Evolutionary conservation across 2,329 filamentous ascomycete genomes (phyloP).

Genomic region (Fusarium austroafricanum): DNA sequence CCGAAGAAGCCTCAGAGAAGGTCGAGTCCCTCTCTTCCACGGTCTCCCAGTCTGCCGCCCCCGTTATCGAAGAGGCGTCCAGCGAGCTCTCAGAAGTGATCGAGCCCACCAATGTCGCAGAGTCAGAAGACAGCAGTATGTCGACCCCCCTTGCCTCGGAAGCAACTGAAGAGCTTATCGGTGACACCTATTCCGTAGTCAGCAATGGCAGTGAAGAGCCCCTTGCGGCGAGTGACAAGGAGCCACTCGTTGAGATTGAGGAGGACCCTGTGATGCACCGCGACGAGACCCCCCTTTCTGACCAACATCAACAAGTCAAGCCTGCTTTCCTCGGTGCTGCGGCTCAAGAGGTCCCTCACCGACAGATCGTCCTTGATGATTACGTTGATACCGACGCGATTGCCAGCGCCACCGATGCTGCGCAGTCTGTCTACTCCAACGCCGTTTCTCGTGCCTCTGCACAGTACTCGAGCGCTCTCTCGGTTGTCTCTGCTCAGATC

Average conservation of each 20-base stretch:
- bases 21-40: slow-evolving; percentile 30
- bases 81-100: slow-evolving; percentile 39
- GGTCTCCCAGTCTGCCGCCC: slow-evolving; percentile 40
- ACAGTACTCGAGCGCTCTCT: slow-evolving; percentile 75
- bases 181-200: slow-evolving; percentile 40
- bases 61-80: slow-evolving; percentile 32
- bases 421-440: slow-evolving; percentile 70
- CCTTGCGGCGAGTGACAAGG: slow-evolving; percentile 39
- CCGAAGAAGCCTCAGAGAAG: slow-evolving; percentile 31
- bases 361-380: slow-evolving; percentile 63
- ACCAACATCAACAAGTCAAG: slow-evolving; percentile 54
- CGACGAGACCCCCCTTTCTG: slow-evolving; percentile 41
- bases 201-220: slow-evolving; percentile 47
- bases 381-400: slow-evolving; percentile 53
- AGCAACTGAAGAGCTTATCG: slow-evolving; percentile 44
- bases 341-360: slow-evolving; percentile 61
- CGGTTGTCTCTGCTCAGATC: slow-evolving; percentile 73
- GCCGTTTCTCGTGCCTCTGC: slow-evolving; percentile 74
- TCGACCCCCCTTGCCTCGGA: slow-evolving; percentile 43
- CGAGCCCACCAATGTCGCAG: slow-evolving; percentile 26
- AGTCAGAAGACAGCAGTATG: slow-evolving; percentile 37
- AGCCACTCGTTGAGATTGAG: slow-evolving; percentile 46
- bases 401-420: slow-evolving; percentile 56
- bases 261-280: slow-evolving; percentile 39
- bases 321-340: slow-evolving; percentile 63